These are phyloP conservation scores for Aspergillus fijiensis DNA, from an alignment of 2,329 filamentous ascomycete genomes.

Conservation along the genomic window DNA sequence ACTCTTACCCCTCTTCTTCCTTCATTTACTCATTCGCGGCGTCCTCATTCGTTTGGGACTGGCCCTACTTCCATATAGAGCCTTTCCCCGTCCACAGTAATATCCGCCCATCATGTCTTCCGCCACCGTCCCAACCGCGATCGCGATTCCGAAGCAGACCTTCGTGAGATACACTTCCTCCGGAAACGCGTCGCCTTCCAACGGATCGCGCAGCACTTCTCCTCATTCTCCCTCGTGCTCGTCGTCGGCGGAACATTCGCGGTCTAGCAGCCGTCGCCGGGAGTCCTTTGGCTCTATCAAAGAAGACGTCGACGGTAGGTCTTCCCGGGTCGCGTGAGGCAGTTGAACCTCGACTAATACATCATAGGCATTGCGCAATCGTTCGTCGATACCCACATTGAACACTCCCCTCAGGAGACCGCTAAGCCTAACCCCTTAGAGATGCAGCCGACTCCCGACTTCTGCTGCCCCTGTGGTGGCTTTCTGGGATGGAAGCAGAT, in stretches of 20 bases:
- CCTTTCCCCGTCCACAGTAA: constrained; percentile 7
- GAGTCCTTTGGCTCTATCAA: constrained; percentile 46
- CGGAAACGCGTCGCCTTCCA: constrained; percentile 20
- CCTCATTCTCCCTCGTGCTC: constrained; percentile 33
- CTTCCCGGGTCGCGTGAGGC: neutral
- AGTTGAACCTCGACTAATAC: neutral
- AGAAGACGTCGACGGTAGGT: constrained; percentile 44
- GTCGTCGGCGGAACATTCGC: constrained; percentile 37
- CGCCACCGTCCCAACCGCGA: constrained; percentile 20
- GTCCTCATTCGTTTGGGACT: constrained; percentile 17
- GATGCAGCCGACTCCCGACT: constrained; percentile 41
- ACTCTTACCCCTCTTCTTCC: constrained; percentile 8
- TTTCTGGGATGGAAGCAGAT: constrained; percentile 49
- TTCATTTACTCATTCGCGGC: constrained; percentile 9
- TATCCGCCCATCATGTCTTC: constrained; percentile 30
- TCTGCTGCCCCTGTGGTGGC: constrained; percentile 48
- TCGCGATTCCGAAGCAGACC: constrained; percentile 27
- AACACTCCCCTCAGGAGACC: constrained; percentile 28
- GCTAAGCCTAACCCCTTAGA: constrained; percentile 24
- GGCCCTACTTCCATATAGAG: constrained; percentile 23
- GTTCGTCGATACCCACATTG: constrained; percentile 42
- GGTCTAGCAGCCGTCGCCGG: constrained; percentile 41
- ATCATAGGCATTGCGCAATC: constrained; percentile 44
- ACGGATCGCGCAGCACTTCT: constrained; percentile 33
- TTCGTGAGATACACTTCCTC: constrained; percentile 24